phyloP scores from a whole-genome alignment of 2,329 filamentous ascomycete species.

The Pseudocercospora pini-densiflorae region DNA sequence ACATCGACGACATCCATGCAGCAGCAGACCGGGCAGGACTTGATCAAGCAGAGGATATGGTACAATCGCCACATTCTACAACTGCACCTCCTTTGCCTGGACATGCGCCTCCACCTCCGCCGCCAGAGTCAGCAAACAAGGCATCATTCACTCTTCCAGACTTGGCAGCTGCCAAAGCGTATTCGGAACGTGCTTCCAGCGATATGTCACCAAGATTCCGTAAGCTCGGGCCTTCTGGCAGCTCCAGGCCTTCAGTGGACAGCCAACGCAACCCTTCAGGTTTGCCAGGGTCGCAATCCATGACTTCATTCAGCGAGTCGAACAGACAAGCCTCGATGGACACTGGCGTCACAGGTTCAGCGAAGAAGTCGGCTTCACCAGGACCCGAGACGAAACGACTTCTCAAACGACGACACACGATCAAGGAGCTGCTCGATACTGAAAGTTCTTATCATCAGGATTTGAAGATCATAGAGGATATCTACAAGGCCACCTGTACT shows the following conservation, averaged over 20 bases:
- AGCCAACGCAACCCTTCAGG: slow-evolving; percentile 35
- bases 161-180: slow-evolving; percentile 25
- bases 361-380: slow-evolving; percentile 33
- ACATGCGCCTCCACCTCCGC: slow-evolving; percentile 54
- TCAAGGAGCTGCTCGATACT: slow-evolving; percentile 92
- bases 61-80: slow-evolving; percentile 23
- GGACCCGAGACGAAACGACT: slow-evolving; percentile 67
- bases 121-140: slow-evolving; percentile 33
- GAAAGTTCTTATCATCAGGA: slow-evolving; percentile 90
- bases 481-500: slow-evolving; percentile 82
- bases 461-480: slow-evolving; percentile 97
- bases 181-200: slow-evolving; percentile 34
- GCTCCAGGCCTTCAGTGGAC: slow-evolving; percentile 38
- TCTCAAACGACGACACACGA: slow-evolving; percentile 77
- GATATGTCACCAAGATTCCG: slow-evolving; percentile 37
- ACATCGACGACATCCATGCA: slow-evolving; percentile 44
- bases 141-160: slow-evolving; percentile 33
- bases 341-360: slow-evolving; percentile 28
- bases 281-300: slow-evolving; percentile 38
- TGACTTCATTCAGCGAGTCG: slow-evolving; percentile 40
- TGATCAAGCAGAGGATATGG: slow-evolving; percentile 20
- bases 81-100: slow-evolving; percentile 47
- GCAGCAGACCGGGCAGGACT: slow-evolving; percentile 27
- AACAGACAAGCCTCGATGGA: slow-evolving; percentile 36
- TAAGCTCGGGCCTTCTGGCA: slow-evolving; percentile 38